Percentiles rank a stretch among this genome's conserved stretches.
These are phyloP conservation scores for Phanerodontia chrysosporium DNA, from an alignment of 768 basidiomycete species.

Conservation along the genomic window DNA sequence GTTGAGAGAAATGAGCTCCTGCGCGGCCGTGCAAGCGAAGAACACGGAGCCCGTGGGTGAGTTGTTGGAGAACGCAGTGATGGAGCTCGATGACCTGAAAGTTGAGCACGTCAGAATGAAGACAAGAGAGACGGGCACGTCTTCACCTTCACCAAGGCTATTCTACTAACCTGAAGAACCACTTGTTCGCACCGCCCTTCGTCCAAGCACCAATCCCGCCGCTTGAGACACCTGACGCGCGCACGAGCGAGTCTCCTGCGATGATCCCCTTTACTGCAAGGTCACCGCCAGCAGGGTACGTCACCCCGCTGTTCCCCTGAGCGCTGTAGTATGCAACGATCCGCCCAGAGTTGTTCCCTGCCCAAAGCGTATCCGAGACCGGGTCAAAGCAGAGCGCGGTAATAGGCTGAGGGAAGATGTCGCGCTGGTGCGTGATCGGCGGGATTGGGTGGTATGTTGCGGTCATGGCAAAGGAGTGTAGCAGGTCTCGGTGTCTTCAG, in stretches of 20 bases:
- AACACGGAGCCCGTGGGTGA: conserved; percentile 49
- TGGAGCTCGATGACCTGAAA: conserved; percentile 28
- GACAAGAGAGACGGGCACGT: conserved; percentile 23
- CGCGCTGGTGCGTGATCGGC: conserved; percentile 21
- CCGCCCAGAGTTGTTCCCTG: conserved; percentile 68
- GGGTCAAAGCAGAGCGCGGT: conserved; percentile 87
- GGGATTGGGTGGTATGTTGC: conserved; percentile 19
- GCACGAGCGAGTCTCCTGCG: conserved; percentile 76
- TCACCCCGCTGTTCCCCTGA: conserved; percentile 62
- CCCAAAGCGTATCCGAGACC: conserved; percentile 86
- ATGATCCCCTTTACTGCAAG: conserved; percentile 69
- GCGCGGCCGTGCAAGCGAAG: conserved; percentile 53
- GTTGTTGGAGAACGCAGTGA: conserved; percentile 43
- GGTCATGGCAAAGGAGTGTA: conserved; percentile 1
- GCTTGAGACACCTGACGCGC: conserved; percentile 55
- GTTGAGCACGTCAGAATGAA: conserved; percentile 38
- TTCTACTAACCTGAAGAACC: conserved; percentile 62
- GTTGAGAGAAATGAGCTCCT: conserved; percentile 69
- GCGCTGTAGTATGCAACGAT: conserved; percentile 66
- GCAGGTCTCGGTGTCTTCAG: background rate
- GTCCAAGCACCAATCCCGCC: conserved; percentile 75
- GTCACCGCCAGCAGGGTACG: conserved; percentile 67
- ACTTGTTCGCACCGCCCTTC: conserved; percentile 83
- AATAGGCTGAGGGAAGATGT: conserved; percentile 42
- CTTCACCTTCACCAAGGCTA: background rate